Evolutionary conservation across 2,329 filamentous ascomycete species (phyloP), one percentile per base, ranked within the genome.

Genomic region (Aureobasidium zeae): DNA sequence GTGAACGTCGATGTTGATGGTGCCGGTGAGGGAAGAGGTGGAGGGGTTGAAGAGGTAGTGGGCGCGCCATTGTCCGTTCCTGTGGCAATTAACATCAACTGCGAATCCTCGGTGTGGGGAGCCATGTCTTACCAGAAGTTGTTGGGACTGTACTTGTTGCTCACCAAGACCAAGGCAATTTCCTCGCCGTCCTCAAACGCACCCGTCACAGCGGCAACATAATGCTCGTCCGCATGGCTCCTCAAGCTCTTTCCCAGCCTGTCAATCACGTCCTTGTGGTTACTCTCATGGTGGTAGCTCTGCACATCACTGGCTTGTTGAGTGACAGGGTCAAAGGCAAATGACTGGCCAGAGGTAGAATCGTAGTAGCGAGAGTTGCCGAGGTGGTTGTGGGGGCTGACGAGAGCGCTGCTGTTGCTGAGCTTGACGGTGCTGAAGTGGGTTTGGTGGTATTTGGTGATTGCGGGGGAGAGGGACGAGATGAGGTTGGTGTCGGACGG

Each of bases 1-100:
- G 72, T 98, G 91, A 39, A 98, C 89, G 55, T 96, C 88, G 43
- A 95, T 85, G 63, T 89, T 86, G 64, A 96, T 80, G 47, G 73
- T 79, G 55, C 91, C 91, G 26, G 80, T 78, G 31, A 96, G 69
- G 35, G 71, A 71, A 51, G 72, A 72, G 2, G 76, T 75, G n/a
- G 78, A 69, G 1, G 87, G 79, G 50, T 81, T 74, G 63, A 83
- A 83, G 55, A 83, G 74, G 69, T 96, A 96, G 42, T 83, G 73
- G 35, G 86, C 88, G 57, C 91, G 84, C 86, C 91, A 98, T 50
- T 91, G 86, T 50, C 91, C 91, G 67, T 95, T 96, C 86, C 83
- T 87, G 51, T 32, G 43, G n/a, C n/a, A n/a, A n/a, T n/a, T n/a
- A n/a, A n/a, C n/a, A n/a, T n/a, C n/a, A n/a, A n/a, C n/a, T n/a